Percentiles rank a stretch among this genome's conserved stretches.
phyloP scores from a whole-genome alignment of 2,329 filamentous ascomycete species.

The Pseudophaeomoniella oleicola region DNA sequence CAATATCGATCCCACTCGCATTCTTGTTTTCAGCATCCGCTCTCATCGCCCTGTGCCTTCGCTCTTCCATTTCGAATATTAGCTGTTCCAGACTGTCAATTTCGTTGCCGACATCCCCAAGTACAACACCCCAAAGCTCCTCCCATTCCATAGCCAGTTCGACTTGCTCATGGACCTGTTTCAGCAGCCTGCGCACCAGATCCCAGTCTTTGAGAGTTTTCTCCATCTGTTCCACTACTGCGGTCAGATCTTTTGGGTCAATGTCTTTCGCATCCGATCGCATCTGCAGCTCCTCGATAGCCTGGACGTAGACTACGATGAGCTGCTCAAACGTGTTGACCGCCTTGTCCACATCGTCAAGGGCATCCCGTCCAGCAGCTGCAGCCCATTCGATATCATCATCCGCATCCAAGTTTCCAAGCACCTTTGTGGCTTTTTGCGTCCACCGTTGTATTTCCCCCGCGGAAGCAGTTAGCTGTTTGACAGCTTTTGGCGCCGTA shows the following conservation, averaged over 20 bases:
- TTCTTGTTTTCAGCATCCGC: conserved; percentile 46
- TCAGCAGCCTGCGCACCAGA: conserved; percentile 62
- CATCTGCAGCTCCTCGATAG: conserved; percentile 81
- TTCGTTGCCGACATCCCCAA: conserved; percentile 86
- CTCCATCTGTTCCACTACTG: conserved; percentile 80
- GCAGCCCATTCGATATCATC: conserved; percentile 96
- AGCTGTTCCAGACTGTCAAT: conserved; percentile 64
- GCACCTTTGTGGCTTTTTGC: conserved; percentile 75
- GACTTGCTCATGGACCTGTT: conserved; percentile 73
- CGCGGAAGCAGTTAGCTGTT: conserved; percentile 69
- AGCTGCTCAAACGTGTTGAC: conserved; percentile 76
- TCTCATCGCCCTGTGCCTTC: conserved; percentile 62
- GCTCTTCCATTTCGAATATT: conserved; percentile 97
- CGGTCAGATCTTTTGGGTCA: conserved; percentile 54
- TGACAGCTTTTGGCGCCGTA: conserved; percentile 69
- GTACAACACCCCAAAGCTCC: conserved; percentile 83
- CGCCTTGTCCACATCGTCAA: conserved; percentile 47
- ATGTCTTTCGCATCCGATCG: conserved; percentile 63
- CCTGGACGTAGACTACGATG: conserved; percentile 80
- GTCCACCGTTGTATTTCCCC: conserved; percentile 94
- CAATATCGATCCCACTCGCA: conserved; percentile 55
- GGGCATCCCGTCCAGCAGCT: conserved; percentile 53
- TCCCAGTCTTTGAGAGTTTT: conserved; percentile 71
- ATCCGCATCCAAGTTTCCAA: conserved; percentile 78
- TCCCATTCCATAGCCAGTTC: conserved; percentile 99